Evolutionary conservation across 2,329 filamentous ascomycete species (phyloP), one percentile per base, ranked within the genome.

Genomic region (Trichoderma simmonsii): DNA sequence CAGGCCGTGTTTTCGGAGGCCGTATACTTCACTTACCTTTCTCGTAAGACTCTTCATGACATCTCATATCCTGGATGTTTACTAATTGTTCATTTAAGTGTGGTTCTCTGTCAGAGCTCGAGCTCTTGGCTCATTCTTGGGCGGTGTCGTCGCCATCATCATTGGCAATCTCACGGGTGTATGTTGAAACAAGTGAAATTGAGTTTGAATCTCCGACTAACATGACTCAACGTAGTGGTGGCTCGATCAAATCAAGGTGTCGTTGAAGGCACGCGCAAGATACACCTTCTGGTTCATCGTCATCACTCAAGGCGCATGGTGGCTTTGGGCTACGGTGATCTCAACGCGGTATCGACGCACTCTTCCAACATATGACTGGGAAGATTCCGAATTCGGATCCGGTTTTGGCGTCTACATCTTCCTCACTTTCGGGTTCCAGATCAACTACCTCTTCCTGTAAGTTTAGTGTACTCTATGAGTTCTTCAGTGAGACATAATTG

Each of bases 391-490:
- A 0, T 94, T 94, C 70, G 91, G 91, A 0, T 84, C 85, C 51
- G 89, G 86, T 0, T 94, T 93, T 75, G 88, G 86, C 0, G 83
- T 93, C 21, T 93, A 91, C 78, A 77, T 94, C 6, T 88, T 94
- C 75, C 85, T 92, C 75, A 89, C 89, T 0, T 81, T 88, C 12
- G 88, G 90, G 0, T 93, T 93, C 75, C 91, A 93, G 80, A 75
- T 93, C 8, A 93, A 93, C 78, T 94, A 94, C 77, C 84, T 93
- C 74, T 93, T 90, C 78, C 80, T 93, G 84, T 90, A 77, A 80
- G 86, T 4, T 6, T 28, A 4, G 26, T 2, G 3, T 24, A 9
- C 2, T 6, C 28, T 2, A 30, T 67, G 30, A 6, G 3, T 4
- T 54, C 36, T 3, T 60, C 21, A 9, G 2, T 9, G 12, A 21